A percentile compares a stretch with the other conserved stretches of the same genome.
These are phyloP conservation scores for Rasamsonia emersonii DNA, from an alignment of 2,329 filamentous ascomycete genomes.

Conservation along the genomic window DNA sequence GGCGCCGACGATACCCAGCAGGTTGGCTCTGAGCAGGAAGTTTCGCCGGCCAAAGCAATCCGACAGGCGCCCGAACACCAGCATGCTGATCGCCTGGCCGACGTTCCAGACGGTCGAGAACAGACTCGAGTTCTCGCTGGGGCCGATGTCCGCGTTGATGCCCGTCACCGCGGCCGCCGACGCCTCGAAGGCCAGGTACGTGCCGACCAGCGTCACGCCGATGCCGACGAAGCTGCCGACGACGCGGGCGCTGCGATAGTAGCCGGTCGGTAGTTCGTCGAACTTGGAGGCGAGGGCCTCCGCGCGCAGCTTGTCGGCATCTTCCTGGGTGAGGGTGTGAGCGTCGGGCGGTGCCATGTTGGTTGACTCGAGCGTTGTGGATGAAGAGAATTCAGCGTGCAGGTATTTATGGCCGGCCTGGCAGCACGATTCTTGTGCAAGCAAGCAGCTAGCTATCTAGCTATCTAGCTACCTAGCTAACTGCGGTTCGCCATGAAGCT, in stretches of 20 bases:
- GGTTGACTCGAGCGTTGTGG: too few species aligned
- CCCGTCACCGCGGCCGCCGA: neutral
- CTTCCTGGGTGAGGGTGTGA: too few species aligned
- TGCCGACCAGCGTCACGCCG: neutral
- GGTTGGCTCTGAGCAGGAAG: neutral
- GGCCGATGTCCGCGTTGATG: constrained; percentile 3
- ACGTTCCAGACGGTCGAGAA: constrained; percentile 4
- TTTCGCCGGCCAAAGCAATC: constrained; percentile 4
- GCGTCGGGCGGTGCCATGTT: too few species aligned
- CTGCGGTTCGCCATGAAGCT: too few species aligned
- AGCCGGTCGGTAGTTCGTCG: neutral
- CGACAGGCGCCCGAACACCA: constrained; percentile 3
- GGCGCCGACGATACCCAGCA: constrained; percentile 2
- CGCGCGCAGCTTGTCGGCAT: neutral
- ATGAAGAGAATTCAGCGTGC: too few species aligned
- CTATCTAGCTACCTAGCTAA: too few species aligned
- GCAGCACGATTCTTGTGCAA: too few species aligned
- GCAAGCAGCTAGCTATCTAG: too few species aligned
- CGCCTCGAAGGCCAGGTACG: constrained; percentile 2
- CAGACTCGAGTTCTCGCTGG: constrained; percentile 1
- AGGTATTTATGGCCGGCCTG: too few species aligned
- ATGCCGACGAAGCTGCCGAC: neutral
- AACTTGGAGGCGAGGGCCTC: neutral
- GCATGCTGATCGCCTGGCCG: neutral
- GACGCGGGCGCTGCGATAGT: neutral